Evolutionary conservation across 176 grass and related monocot genomes (phyloP).

Genomic region (Lolium perenne): DNA sequence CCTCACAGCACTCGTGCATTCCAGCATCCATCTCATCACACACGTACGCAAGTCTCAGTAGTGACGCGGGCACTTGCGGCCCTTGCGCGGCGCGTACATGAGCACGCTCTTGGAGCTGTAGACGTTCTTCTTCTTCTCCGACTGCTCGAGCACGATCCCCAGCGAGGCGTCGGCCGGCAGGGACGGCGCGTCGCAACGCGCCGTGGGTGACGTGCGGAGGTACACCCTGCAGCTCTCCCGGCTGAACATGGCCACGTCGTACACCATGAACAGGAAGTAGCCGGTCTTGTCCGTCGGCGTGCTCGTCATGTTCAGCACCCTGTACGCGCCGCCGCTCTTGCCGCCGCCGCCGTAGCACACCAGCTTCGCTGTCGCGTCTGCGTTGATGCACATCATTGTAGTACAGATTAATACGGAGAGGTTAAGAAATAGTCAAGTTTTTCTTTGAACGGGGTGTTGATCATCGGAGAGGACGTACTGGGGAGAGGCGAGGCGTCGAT

Average conservation of each 20-base stretch:
- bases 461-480: neutral
- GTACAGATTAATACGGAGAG: neutral
- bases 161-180: slow-evolving; percentile 27
- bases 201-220: slow-evolving; percentile 44
- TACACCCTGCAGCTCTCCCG: slow-evolving; percentile 35
- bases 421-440: neutral
- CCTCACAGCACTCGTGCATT: neutral
- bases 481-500: slow-evolving; percentile 34
- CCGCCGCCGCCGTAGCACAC: slow-evolving; percentile 45
- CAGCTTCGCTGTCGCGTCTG: slow-evolving; percentile 57
- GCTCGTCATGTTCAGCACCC: slow-evolving; percentile 55
- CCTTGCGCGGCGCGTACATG: slow-evolving; percentile 40
- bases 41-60: neutral
- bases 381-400: neutral
- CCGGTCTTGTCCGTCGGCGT: slow-evolving; percentile 36
- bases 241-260: slow-evolving; percentile 45
- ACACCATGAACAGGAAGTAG: slow-evolving; percentile 56
- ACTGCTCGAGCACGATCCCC: slow-evolving; percentile 39
- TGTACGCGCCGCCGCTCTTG: slow-evolving; percentile 2
- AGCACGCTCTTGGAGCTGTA: slow-evolving; percentile 39
- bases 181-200: slow-evolving; percentile 36
- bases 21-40: neutral
- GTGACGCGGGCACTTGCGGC: slow-evolving; percentile 31
- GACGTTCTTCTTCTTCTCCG: neutral
- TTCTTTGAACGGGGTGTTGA: neutral